Evolutionary conservation across 306 rosid genomes (phyloP).

Genomic region (Prunus mongolica): DNA sequence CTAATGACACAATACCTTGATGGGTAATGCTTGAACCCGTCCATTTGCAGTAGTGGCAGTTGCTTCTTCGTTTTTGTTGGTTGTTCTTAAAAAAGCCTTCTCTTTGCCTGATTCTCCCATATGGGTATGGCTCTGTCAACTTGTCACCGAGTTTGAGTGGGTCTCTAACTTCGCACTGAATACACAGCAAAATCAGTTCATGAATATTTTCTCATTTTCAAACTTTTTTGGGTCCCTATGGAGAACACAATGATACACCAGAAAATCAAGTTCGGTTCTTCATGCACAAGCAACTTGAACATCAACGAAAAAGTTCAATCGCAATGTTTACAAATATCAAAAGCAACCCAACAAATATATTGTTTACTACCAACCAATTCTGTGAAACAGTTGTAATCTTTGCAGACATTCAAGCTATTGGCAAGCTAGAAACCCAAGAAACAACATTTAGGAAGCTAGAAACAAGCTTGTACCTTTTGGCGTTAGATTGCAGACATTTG

Average conservation of each 20-base stretch:
- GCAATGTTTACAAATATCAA: too few species aligned
- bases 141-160: not conserved
- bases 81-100: slow-evolving; percentile 24
- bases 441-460: not conserved
- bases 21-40: slow-evolving; percentile 22
- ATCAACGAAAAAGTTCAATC: not conserved
- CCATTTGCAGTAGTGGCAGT: slow-evolving; percentile 26
- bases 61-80: slow-evolving; percentile 6
- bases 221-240: not conserved
- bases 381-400: not conserved
- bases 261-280: not conserved
- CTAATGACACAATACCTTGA: slow-evolving; percentile 32
- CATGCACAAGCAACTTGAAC: not conserved
- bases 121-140: slow-evolving; percentile 4
- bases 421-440: too few species aligned
- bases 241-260: not conserved
- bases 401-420: not conserved
- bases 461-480: not conserved
- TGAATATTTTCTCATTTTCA: not conserved
- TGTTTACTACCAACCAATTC: not conserved
- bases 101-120: slow-evolving; percentile 47
- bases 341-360: not conserved
- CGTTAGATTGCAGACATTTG: not conserved
- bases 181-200: not conserved
- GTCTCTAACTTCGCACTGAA: not conserved